Evolutionary conservation across 108 stramenopile genomes (phyloP), one percentile per base, ranked within the genome.

Genomic region (Fragilaria crotonensis): DNA sequence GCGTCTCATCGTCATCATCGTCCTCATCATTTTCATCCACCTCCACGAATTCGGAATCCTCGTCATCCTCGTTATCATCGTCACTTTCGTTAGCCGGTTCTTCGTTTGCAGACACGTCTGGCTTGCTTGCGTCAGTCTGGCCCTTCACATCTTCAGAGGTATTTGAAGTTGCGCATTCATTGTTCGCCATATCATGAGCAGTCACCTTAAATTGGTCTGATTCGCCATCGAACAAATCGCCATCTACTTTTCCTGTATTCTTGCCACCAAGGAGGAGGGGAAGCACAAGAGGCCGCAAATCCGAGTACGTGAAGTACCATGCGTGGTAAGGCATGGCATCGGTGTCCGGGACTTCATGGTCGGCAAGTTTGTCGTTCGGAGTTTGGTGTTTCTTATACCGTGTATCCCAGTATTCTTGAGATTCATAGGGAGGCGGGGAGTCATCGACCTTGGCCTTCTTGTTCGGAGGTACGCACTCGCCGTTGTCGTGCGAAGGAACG

Each of bases 261-360:
- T 53, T 25, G 22, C 45, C 64, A n/a, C 85, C 90, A 18, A 87
- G 30, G 63, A 91, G 64, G 25, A 92, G 53, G 0, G 86, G 82
- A 27, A 92, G 45, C 2, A 92, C 64, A 7, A 92, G 45, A 22
- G 90, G 90, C 26, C 66, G 29, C 57, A 92, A 64, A 25, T 92
- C 90, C 21, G 81, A 70, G 31, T 84, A 88, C 5, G 67, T 78
- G 60, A 92, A 92, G 59, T 92, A 92, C 90, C 90, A 92, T 19
- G 73, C 68, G 59, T 88, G 84, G 29, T 71, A 77, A 0, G 87
- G 65, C 25, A 57, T 46, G 33, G 72, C 69, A 22, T 65, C 82
- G 22, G 49, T 36, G 17, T 23, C 62, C 17, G 52, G 52, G 23
- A 48, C 47, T 4, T 48, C 31, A 17, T 45, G 25, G 53, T 48